Conservation (phyloP, 2,329 filamentous ascomycete genomes). For the Arthrinium phaeospermum region DNA sequence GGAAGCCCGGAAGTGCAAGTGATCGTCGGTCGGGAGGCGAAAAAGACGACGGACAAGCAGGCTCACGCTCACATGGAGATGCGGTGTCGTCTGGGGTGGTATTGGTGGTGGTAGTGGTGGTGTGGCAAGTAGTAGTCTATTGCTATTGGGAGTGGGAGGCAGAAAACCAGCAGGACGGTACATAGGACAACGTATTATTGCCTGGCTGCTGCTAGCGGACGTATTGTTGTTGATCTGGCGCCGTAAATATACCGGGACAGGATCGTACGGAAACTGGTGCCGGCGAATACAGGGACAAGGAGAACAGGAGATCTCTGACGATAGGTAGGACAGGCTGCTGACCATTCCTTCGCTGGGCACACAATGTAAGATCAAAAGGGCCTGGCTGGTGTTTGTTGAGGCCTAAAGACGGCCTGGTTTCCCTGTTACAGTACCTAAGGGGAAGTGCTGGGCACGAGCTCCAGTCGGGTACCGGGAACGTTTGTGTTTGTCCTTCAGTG, state of each 20-base stretch:
- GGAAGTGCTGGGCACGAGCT: not conserved
- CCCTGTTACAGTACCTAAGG: conserved; percentile 12
- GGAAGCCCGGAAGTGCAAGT: not conserved
- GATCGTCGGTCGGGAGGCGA: conserved; percentile 24
- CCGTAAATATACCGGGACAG: not conserved
- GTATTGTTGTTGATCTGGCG: conserved; percentile 7
- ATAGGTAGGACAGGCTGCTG: conserved; percentile 15
- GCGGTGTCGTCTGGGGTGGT: conserved; percentile 8
- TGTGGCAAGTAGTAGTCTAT: not conserved
- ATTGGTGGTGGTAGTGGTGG: not conserved
- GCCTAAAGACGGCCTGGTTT: conserved; percentile 9
- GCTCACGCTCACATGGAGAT: not conserved
- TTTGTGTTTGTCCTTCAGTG: conserved; percentile 4
- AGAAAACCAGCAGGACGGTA: conserved; percentile 1
- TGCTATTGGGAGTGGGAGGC: not conserved
- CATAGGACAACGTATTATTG: conserved; percentile 1
- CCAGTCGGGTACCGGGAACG: conserved; percentile 10
- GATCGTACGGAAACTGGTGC: not conserved
- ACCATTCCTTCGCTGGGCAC: conserved; percentile 5
- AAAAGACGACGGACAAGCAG: conserved; percentile 12
- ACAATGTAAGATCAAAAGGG: not conserved
- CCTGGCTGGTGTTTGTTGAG: conserved; percentile 2
- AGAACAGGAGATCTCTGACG: conserved; percentile 13
- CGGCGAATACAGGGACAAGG: not conserved
- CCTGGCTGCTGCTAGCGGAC: not conserved